Evolutionary conservation across 306 rosid species (phyloP), one percentile per base, ranked within the genome.

Genomic region (Psophocarpus tetragonolobus): DNA sequence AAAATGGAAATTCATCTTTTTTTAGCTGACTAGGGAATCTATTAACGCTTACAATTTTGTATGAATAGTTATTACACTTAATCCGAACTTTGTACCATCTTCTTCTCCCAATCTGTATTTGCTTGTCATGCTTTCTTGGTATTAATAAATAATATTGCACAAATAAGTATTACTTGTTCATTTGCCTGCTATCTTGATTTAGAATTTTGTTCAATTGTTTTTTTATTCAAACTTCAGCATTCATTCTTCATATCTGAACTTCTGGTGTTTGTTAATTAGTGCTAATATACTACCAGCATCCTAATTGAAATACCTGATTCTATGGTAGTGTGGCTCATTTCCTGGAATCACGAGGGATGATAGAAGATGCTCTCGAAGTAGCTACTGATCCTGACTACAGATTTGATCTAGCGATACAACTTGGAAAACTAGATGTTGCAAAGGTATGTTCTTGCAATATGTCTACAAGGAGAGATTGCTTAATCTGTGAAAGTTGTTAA

Each of bases 281-380:
- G 24, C 41, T 47, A 65, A 66, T 77, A 32, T 74, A 68, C 58
- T 80, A 81, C 68, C 57, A 35, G 20, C 21, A 67, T 78, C 70
- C 53, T 85, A 32, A 81, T 84, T 79, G 48, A 29, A 24, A 41
- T 41, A 63, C 70, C 39, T 81, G 53, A 36, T 79, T 62, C 79
- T 29, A 78, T 84, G 79, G 41, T 60, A 95, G 99, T 58, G 99
- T 95, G 89, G 98, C 99, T 81, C 97, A 67, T 77, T 95, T 95
- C 91, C 76, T 95, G 91, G 99, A 95, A 83, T 88, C 99, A 77
- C 97, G 99, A 42, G 97, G 98, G 67, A 95, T 95, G 99, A 87
- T 91, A 76, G 99, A 91, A 89, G 97, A 92, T 45, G 97, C 99
- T 76, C 94, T 95, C 61, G 97, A 91, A 86, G 99, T 95, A 60